Conservation (phyloP, 495 filamentous ascomycete genomes). For the Lophiostoma macrostomum region DNA sequence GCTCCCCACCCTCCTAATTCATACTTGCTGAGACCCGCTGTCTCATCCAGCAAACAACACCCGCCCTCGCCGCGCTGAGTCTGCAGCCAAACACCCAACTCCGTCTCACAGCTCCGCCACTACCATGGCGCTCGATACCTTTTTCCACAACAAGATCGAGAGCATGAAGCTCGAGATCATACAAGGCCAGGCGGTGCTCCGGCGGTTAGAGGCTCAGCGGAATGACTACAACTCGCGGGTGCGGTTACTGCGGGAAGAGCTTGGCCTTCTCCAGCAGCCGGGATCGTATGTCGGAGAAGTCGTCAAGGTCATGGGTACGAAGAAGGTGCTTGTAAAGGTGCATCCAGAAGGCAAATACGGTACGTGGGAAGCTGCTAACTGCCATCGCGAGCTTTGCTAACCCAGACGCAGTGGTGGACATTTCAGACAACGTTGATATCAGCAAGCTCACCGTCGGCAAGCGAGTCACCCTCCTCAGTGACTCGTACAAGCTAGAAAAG, state of each 20-base stretch:
- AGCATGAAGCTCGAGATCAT: conserved; percentile 99
- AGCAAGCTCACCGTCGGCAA: conserved; percentile 95
- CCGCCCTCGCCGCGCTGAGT: neutral
- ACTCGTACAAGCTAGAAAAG: conserved; percentile 96
- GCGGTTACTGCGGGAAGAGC: conserved; percentile 89
- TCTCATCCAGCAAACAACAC: conserved; percentile 5
- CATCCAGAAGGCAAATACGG: conserved; percentile 99
- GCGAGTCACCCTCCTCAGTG: conserved; percentile 91
- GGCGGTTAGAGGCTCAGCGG: conserved; percentile 92
- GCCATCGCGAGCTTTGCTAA: neutral
- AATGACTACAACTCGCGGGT: conserved; percentile 99
- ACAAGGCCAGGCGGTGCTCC: conserved; percentile 91
- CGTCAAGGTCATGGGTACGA: conserved; percentile 99
- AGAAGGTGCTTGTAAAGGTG: conserved; percentile 98
- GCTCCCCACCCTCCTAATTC: no score
- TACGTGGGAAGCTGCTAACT: conserved; percentile 45
- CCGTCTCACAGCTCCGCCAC: conserved; percentile 22
- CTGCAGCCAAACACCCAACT: neutral
- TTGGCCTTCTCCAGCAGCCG: conserved; percentile 92
- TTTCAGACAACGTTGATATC: conserved; percentile 91
- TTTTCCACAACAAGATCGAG: conserved; percentile 99
- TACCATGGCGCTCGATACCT: conserved; percentile 95
- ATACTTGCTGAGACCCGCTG: no score
- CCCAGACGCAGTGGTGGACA: conserved; percentile 77
- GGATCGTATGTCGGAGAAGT: conserved; percentile 99